phyloP scores from a whole-genome alignment of 129 eudicot genomes.

The Arctium minus region DNA sequence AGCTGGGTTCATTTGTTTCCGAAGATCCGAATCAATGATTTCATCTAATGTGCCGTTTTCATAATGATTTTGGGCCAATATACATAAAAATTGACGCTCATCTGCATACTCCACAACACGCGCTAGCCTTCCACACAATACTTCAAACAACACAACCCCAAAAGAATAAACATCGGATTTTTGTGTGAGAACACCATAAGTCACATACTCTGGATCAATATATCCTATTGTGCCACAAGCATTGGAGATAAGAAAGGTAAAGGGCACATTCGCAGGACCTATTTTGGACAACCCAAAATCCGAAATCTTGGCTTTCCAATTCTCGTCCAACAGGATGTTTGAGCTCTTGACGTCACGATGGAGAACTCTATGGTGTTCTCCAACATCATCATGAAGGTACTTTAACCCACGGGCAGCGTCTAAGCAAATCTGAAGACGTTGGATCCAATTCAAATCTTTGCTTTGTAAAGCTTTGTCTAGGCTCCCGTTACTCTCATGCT shows the following conservation, averaged over 20 bases:
- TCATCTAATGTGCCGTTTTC: not conserved
- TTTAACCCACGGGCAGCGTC: not conserved
- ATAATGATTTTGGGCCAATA: not conserved
- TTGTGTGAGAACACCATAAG: not conserved
- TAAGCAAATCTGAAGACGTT: not conserved
- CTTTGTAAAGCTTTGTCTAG: not conserved
- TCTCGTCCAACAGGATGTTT: not conserved
- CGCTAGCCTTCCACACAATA: constrained; percentile 8
- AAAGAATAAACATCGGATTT: constrained; percentile 13
- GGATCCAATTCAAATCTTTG: not conserved
- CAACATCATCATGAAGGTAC: not conserved
- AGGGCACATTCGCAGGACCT: not conserved
- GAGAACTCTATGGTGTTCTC: not conserved
- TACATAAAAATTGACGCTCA: not conserved
- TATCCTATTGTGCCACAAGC: constrained; percentile 17
- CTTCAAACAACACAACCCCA: constrained; percentile 18
- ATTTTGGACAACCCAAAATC: not conserved
- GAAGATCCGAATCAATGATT: not conserved
- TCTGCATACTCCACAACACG: not conserved
- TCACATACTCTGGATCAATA: constrained; percentile 12
- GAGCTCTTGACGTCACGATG: not conserved
- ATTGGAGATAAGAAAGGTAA: not conserved
- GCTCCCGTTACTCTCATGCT: not conserved
- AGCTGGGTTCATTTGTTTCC: not conserved
- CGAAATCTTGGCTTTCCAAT: not conserved